A percentile compares a stretch with the other conserved stretches of the same genome.
Evolutionary conservation across 148 eudicot genomes (phyloP).

Genomic region (Cornus controversa): DNA sequence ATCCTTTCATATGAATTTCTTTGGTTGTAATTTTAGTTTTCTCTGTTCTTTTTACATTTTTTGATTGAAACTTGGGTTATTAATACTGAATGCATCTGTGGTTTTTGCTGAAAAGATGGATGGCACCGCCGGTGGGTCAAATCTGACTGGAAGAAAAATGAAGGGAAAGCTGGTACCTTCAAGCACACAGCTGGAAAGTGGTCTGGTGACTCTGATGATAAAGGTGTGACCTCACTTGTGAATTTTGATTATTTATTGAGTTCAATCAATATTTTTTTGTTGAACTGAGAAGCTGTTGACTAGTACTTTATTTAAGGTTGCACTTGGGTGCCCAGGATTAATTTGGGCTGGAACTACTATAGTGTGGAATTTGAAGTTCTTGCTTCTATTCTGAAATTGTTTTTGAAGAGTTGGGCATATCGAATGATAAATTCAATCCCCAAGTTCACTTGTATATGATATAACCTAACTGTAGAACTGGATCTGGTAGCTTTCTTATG

Average conservation of each 20-base stretch:
- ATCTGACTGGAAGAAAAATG: constrained; percentile 79
- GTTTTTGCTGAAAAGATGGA: constrained; percentile 50
- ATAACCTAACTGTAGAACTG: background rate
- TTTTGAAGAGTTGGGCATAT: too few species aligned
- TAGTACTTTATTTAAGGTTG: background rate
- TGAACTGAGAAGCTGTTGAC: background rate
- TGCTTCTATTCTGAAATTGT: background rate
- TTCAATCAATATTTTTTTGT: background rate
- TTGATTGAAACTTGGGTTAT: background rate
- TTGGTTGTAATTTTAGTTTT: background rate
- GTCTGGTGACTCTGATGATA: constrained; percentile 77
- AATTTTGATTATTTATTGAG: background rate
- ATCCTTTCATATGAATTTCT: background rate
- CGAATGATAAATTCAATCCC: background rate
- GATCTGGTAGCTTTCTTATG: background rate
- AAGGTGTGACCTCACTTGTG: constrained; percentile 40
- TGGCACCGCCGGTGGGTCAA: constrained; percentile 77
- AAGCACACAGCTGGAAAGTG: constrained; percentile 80
- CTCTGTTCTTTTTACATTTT: too few species aligned
- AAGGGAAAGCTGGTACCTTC: constrained; percentile 74
- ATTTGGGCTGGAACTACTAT: background rate
- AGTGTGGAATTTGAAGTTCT: background rate
- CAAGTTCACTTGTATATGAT: background rate
- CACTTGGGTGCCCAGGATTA: background rate
- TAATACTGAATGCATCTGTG: constrained; percentile 8